Base-by-base conservation (phyloP, 2,329 filamentous ascomycete species). In the Fusarium proliferatum region DNA sequence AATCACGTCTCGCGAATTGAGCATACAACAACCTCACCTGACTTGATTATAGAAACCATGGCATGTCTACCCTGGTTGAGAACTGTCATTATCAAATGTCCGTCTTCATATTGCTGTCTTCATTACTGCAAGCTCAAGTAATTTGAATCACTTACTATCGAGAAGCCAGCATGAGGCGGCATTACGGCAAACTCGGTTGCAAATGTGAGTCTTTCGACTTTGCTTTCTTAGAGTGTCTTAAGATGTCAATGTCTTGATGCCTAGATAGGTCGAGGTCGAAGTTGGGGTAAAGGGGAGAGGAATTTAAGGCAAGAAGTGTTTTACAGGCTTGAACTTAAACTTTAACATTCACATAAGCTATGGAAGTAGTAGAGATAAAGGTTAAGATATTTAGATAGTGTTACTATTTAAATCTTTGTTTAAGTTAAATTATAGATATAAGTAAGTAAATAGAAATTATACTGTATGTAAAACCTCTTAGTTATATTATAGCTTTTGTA, bases 221-320 rank as follows among this genome's bases (percentile, higher is more conserved):
- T 13, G 2, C 5, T 34, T 23, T 4, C 16, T 9, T 17, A 5
- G 5, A 33, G 5, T 19, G 3, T 13, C 11, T 16, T 9, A 5
- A 30, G 5, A 9, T 9, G 19, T 8, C 1, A 17, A 15, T 13
- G 5, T 23, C 3, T 15, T 2, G 5, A 10, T 34, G 3, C 0
- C 19, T 8, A 23, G 4, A 13, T 13, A 23, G 16, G 11, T 33
- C 7, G 7, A 49, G 13, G 15, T 33, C 10, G 7, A 49, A 9
- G 21, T 9, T 10, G 15, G 12, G 12, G 19, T 28, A 7, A 7
- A 17, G 21, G 2, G 5, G 5, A 42, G 8, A 13, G n/a, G 5
- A n/a, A n/a, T 9, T n/a, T 5, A 6, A n/a, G 21, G 6, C n/a
- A n/a, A n/a, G 1, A 16, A 16, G 9, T 12, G 7, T 12, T 49